Conservation (phyloP, 257 asterid species). For the Solanum gandarillasii region DNA sequence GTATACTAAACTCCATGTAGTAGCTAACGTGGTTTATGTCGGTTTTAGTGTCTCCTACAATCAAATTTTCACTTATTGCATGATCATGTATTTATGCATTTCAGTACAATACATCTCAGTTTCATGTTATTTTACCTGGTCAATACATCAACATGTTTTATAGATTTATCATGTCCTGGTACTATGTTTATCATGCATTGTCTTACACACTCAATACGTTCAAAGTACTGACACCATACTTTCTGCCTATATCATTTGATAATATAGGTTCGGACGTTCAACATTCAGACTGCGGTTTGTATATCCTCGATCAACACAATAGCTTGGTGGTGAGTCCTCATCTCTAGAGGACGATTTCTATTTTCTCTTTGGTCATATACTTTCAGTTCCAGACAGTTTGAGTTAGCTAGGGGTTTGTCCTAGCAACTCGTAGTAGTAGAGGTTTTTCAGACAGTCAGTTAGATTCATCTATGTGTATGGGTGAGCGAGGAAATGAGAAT, state of each 20-base stretch:
- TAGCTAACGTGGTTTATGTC: background rate
- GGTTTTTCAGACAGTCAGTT: too few relatives aligned
- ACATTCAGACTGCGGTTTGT: background rate
- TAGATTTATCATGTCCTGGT: background rate
- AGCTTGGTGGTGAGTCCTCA: background rate
- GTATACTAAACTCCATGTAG: background rate
- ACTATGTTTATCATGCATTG: background rate
- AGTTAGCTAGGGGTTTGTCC: background rate
- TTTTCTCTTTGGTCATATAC: background rate
- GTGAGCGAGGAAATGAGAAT: background rate
- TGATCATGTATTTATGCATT: too few relatives aligned
- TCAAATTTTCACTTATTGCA: background rate
- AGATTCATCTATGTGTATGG: background rate
- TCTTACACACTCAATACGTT: background rate
- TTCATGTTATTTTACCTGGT: too few relatives aligned
- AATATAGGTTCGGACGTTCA: background rate
- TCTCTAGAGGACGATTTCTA: background rate
- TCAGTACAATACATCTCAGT: background rate
- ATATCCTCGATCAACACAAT: too few relatives aligned
- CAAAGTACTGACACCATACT: background rate
- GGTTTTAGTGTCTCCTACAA: too few relatives aligned
- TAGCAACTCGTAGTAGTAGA: background rate
- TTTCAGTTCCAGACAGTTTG: background rate
- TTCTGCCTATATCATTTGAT: background rate
- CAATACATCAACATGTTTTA: background rate